Evolutionary conservation across 768 basidiomycete genomes (phyloP), one percentile per base, ranked within the genome.

Genomic region (Leucocoprinus sp.): DNA sequence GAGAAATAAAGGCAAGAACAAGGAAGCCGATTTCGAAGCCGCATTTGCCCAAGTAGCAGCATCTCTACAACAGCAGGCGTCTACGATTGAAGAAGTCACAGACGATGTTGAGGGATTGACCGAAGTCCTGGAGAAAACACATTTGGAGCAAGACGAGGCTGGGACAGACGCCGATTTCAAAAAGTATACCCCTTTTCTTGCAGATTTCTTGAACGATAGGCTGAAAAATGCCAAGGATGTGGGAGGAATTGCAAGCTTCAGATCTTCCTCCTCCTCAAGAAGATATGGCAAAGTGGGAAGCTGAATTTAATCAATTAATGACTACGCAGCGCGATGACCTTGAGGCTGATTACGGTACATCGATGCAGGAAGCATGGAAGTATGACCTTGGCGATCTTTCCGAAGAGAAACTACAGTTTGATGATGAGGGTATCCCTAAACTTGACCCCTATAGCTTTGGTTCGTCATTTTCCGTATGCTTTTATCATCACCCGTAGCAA

Each of bases 1-100:
- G n/a, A n/a, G n/a, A n/a, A n/a, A n/a, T n/a, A 97, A 95, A 59
- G 88, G 84, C 1, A 93, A 90, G 58, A 77, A 70, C 14, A 71
- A 75, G 45, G 84, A 89, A 42, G 76, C 75, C 3, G 88, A 88
- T 60, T 88, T 90, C 47, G 88, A 91, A 53, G 82, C 82, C n/a
- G 88, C 87, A 8, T 90, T 91, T 62, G 82, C 79, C 8, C 75
- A 84, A 54, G 67, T 74, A 2, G 67, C 69, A 4, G 76, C 75
- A n/a, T 76, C 78, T 15, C 55, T 80, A 18, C 46, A 48, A 36
- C 24, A 42, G 17, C n/a, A 60, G 63, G 11, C 56, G 65, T 9
- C 51, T 56, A 21, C 69, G 74, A 50, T 50, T 61, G 19, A 66
- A 68, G 23, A 67, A 61, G 38, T 71, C 74, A 14, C 64, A 67